Percentiles rank a stretch among this genome's conserved stretches.
Evolutionary conservation across 129 eudicot species (phyloP).

Genomic region (Flaveria sonorensis): DNA sequence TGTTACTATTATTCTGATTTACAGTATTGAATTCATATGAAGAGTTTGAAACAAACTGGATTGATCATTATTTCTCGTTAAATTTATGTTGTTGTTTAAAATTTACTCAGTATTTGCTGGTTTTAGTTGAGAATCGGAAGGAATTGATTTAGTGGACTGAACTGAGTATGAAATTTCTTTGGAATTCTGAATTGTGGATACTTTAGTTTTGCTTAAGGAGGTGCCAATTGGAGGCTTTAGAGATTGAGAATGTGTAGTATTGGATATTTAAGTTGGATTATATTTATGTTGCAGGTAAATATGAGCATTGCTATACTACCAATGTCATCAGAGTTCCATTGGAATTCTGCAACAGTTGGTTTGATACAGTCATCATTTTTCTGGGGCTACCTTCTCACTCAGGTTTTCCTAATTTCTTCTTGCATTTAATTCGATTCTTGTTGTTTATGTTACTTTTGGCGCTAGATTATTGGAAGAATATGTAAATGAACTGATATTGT

Average conservation of each 20-base stretch:
- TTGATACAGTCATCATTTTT: constrained; percentile 89
- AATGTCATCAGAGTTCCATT: constrained; percentile 83
- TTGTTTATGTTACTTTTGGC: constrained; percentile 7
- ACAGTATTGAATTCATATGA: not conserved
- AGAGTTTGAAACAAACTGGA: not conserved
- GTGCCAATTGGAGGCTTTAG: not conserved
- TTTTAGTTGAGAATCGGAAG: not conserved
- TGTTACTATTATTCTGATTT: not conserved
- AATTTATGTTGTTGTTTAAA: not conserved
- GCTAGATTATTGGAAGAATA: not conserved
- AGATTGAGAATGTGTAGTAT: not conserved
- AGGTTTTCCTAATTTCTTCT: constrained; percentile 51
- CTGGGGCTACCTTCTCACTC: constrained; percentile 99
- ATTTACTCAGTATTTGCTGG: not conserved
- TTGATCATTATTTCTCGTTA: not conserved
- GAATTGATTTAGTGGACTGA: no score
- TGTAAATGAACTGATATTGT: not conserved
- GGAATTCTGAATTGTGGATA: no score
- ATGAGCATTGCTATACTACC: constrained; percentile 99
- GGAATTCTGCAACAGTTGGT: constrained; percentile 90
- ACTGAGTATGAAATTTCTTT: no score
- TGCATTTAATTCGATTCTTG: not conserved
- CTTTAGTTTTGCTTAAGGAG: no score
- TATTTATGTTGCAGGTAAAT: constrained; percentile 64
- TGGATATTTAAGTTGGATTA: constrained; percentile 15